phyloP scores from a whole-genome alignment of 2,329 filamentous ascomycete species.

The Penicillium frequentans region DNA sequence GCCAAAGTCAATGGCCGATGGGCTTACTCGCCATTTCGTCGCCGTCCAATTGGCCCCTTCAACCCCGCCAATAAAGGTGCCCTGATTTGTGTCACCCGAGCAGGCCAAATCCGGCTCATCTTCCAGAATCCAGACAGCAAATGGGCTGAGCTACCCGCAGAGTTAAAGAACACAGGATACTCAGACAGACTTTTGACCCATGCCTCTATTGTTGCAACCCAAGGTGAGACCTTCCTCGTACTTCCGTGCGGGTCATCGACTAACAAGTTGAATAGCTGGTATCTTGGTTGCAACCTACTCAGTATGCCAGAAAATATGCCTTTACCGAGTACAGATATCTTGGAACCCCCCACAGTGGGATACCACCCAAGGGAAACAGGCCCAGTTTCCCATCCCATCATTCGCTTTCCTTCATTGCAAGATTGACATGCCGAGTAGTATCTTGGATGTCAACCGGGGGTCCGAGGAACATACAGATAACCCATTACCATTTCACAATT shows the following conservation, averaged over 20 bases:
- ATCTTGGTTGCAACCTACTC: slow-evolving; percentile 42
- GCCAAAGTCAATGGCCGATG: slow-evolving; percentile 64
- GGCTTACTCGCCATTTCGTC: slow-evolving; percentile 66
- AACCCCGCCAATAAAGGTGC: slow-evolving; percentile 69
- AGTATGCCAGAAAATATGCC: slow-evolving; percentile 68
- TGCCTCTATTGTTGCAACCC: slow-evolving; percentile 72
- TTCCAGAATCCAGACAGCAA: slow-evolving; percentile 73
- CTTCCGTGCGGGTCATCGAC: slow-evolving; percentile 4
- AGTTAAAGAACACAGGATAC: slow-evolving; percentile 70
- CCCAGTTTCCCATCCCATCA: slow-evolving; percentile 35
- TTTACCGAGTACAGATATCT: slow-evolving; percentile 71
- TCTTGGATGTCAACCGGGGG: slow-evolving; percentile 28
- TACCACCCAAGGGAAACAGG: slow-evolving; percentile 43
- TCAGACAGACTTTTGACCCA: slow-evolving; percentile 78
- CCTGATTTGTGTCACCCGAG: slow-evolving; percentile 72
- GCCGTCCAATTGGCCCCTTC: slow-evolving; percentile 67
- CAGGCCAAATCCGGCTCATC: slow-evolving; percentile 71
- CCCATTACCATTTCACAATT: slow-evolving; percentile 26
- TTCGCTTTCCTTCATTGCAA: slow-evolving; percentile 41
- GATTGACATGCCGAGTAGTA: slow-evolving; percentile 34
- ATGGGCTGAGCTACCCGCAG: slow-evolving; percentile 70
- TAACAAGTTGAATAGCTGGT: slow-evolving; percentile 22
- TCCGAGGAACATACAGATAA: slow-evolving; percentile 25
- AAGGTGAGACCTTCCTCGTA: slow-evolving; percentile 51
- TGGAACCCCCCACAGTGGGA: slow-evolving; percentile 66